Percentiles rank a stretch among this genome's conserved stretches.
Evolutionary conservation across 495 filamentous ascomycete species (phyloP).

Genomic region (Neurospora sp.): DNA sequence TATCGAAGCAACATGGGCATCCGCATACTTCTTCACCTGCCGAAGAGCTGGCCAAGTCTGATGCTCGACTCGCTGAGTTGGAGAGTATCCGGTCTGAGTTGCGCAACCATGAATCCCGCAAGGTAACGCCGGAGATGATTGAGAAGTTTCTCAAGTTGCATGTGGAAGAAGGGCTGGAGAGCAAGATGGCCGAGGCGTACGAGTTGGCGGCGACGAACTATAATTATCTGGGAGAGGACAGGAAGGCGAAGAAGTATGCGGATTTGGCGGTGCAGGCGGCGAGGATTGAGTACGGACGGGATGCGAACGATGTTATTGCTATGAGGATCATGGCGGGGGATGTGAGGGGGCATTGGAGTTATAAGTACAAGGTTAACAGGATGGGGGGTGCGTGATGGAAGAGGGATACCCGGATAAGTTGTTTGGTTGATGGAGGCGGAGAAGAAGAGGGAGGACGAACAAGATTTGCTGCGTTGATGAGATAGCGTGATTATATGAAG

Average conservation of each 20-base stretch:
- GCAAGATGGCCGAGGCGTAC: constrained; percentile 21
- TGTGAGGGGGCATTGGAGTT: constrained; percentile 15
- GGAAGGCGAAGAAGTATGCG: constrained; percentile 18
- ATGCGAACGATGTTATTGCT: constrained; percentile 14
- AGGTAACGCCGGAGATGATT: constrained; percentile 19
- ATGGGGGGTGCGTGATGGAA: constrained; percentile 19
- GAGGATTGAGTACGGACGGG: constrained; percentile 18
- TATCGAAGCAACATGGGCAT: neutral
- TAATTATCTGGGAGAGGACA: constrained; percentile 21
- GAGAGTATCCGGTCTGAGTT: constrained; percentile 16
- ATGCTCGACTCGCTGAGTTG: constrained; percentile 17
- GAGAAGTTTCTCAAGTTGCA: constrained; percentile 19
- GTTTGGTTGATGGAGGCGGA: neutral
- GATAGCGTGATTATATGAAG: neutral
- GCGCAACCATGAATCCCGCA: constrained; percentile 18
- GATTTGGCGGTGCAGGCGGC: constrained; percentile 19
- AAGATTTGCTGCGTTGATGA: too few species aligned
- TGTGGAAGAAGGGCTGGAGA: constrained; percentile 19
- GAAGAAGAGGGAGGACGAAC: neutral
- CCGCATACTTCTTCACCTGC: neutral
- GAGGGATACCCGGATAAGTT: neutral
- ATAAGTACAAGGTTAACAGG: constrained; percentile 10
- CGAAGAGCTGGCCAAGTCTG: constrained; percentile 9
- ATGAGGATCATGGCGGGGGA: constrained; percentile 15
- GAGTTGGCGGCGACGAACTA: constrained; percentile 31